These are phyloP conservation scores for Scutellaria minor DNA, from an alignment of 257 asterid species.

Conservation along the genomic window DNA sequence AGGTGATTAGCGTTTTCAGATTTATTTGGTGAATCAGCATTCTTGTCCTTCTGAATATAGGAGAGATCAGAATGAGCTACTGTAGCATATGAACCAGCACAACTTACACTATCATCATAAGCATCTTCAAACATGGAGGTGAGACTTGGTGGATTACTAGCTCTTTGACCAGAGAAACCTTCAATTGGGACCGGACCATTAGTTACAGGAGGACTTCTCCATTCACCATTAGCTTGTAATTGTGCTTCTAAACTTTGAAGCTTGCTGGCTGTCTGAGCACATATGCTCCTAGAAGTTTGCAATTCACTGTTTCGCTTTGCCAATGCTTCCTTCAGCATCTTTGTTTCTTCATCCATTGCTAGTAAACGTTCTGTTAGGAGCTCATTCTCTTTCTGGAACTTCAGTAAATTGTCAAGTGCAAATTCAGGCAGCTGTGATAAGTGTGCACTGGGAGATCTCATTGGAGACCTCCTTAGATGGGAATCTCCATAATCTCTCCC, in stretches of 20 bases:
- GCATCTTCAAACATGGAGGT: slow-evolving; percentile 77
- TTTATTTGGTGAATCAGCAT: slow-evolving; percentile 52
- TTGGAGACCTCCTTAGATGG: slow-evolving; percentile 65
- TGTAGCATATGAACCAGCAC: slow-evolving; percentile 85
- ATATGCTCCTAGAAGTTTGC: slow-evolving; percentile 68
- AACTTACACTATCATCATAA: slow-evolving; percentile 69
- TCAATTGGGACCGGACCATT: slow-evolving; percentile 42
- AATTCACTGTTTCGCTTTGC: slow-evolving; percentile 82
- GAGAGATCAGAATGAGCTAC: slow-evolving; percentile 56
- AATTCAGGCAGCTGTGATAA: slow-evolving; percentile 57
- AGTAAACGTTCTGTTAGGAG: slow-evolving; percentile 74
- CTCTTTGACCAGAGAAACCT: slow-evolving; percentile 49
- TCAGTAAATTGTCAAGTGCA: slow-evolving; percentile 62
- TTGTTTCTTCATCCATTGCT: slow-evolving; percentile 90
- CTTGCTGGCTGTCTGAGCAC: slow-evolving; percentile 72
- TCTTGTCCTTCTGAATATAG: slow-evolving; percentile 69
- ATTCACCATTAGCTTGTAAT: slow-evolving; percentile 54
- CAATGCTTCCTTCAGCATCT: slow-evolving; percentile 90
- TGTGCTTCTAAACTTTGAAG: slow-evolving; percentile 78
- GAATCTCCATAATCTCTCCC: slow-evolving; percentile 76
- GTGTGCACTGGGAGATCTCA: slow-evolving; percentile 63
- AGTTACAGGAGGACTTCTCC: slow-evolving; percentile 47
- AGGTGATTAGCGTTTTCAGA: slow-evolving; percentile 60
- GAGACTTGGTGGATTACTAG: slow-evolving; percentile 60
- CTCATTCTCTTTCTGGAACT: slow-evolving; percentile 76